Conservation (phyloP, 2,329 filamentous ascomycete genomes). For the Claviceps digitariae region DNA sequence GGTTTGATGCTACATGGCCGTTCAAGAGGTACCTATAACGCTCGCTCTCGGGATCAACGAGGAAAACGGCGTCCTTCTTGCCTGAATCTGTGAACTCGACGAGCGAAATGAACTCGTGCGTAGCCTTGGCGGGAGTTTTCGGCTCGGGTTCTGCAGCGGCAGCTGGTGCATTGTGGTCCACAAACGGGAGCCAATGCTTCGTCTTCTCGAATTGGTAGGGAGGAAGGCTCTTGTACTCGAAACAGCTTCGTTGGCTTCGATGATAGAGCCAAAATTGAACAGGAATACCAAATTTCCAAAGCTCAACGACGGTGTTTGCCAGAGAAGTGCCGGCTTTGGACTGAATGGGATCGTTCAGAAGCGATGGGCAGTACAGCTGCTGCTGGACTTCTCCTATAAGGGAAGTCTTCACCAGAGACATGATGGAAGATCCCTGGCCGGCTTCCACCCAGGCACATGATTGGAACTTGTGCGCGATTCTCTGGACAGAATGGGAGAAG, state of each 20-base stretch:
- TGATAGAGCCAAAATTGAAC: slow-evolving; percentile 25
- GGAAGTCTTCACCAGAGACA: slow-evolving; percentile 18
- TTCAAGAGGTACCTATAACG: background rate
- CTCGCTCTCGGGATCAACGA: background rate
- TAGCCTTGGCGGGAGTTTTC: background rate
- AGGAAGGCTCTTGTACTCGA: slow-evolving; percentile 18
- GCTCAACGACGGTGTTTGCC: slow-evolving; percentile 11
- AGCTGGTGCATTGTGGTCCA: background rate
- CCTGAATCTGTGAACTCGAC: background rate
- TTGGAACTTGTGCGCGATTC: slow-evolving; percentile 19
- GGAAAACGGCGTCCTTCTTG: background rate
- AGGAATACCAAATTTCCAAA: slow-evolving; percentile 27
- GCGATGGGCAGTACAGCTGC: background rate
- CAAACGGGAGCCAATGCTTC: slow-evolving; percentile 25
- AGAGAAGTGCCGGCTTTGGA: background rate
- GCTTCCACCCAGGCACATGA: slow-evolving; percentile 24
- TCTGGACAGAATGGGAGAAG: slow-evolving; percentile 27
- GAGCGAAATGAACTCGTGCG: background rate
- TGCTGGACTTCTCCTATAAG: slow-evolving; percentile 3
- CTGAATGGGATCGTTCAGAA: background rate
- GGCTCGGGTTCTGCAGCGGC: background rate
- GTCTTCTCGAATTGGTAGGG: slow-evolving; percentile 29
- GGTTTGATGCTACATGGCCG: background rate
- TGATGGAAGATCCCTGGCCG: slow-evolving; percentile 24
- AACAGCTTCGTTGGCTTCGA: slow-evolving; percentile 11